Evolutionary conservation across 371 early-diverging fungal species (phyloP).

Genomic region (Capniomyces stellatus): DNA sequence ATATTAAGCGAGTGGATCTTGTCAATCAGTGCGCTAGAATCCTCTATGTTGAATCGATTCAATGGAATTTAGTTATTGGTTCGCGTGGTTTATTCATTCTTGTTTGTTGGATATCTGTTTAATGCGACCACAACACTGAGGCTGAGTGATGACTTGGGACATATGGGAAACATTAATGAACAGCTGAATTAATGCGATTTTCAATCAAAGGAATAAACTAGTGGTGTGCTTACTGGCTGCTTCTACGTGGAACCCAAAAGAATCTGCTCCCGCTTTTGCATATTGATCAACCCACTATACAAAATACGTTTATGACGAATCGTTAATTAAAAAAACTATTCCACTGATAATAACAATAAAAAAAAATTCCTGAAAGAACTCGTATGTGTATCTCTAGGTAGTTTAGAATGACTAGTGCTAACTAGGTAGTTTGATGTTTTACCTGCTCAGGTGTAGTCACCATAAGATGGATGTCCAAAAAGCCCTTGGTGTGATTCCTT

Average conservation of each 20-base stretch:
- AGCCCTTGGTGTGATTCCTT: slow-evolving; percentile 73
- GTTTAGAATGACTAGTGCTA: too few species aligned
- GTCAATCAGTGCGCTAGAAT: slow-evolving; percentile 55
- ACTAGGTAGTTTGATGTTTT: too few species aligned
- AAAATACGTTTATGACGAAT: too few species aligned
- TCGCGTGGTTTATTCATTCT: neutral
- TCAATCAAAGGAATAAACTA: too few species aligned
- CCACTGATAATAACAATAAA: too few species aligned
- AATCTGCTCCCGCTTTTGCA: slow-evolving; percentile 78
- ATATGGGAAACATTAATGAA: too few species aligned
- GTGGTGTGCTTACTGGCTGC: slow-evolving; percentile 47
- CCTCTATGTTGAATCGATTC: slow-evolving; percentile 15
- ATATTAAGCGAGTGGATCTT: slow-evolving; percentile 65
- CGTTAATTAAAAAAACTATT: too few species aligned
- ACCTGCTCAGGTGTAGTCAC: slow-evolving; percentile 70
- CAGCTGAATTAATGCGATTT: too few species aligned
- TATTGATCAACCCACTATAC: slow-evolving; percentile 85
- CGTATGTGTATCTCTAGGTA: too few species aligned
- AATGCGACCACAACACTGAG: too few species aligned
- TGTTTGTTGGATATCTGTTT: slow-evolving; percentile 7
- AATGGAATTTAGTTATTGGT: neutral
- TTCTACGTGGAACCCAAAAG: slow-evolving; percentile 89
- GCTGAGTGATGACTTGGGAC: too few species aligned
- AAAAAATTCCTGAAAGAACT: too few species aligned
- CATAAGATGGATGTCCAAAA: slow-evolving; percentile 97